A percentile compares a stretch with the other conserved stretches of the same genome.
Evolutionary conservation across 2,329 filamentous ascomycete genomes (phyloP).

Genomic region (Escovopsis sp.): DNA sequence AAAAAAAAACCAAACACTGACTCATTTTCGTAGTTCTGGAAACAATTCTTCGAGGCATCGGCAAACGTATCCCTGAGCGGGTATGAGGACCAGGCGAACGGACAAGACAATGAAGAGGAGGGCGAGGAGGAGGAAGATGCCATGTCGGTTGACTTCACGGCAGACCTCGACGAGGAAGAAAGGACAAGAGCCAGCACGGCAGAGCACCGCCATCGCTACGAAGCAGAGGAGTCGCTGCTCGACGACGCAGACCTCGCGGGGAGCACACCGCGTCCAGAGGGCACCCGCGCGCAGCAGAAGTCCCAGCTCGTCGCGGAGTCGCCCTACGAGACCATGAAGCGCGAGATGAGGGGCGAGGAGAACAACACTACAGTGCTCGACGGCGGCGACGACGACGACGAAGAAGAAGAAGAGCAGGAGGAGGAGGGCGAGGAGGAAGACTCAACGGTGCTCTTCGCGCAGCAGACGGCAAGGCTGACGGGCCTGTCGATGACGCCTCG

Average conservation of each 20-base stretch:
- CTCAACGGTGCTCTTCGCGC: conserved; percentile 34
- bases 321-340: conserved; percentile 60
- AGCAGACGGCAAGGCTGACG: conserved; percentile 40
- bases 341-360: conserved; percentile 43
- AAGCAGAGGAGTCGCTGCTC: conserved; percentile 50
- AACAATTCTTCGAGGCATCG: conserved; percentile 97
- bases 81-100: conserved; percentile 70
- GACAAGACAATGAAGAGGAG: conserved; percentile 41
- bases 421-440: conserved; percentile 30
- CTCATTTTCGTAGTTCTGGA: conserved; percentile 69
- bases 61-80: conserved; percentile 93
- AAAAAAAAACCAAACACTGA: too few relatives aligned
- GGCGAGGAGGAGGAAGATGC: conserved; percentile 41
- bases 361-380: conserved; percentile 20
- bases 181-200: conserved; percentile 20
- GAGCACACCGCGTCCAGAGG: conserved; percentile 51
- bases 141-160: conserved; percentile 33
- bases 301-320: conserved; percentile 55
- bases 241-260: conserved; percentile 48
- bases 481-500: conserved; percentile 50
- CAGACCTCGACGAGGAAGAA: conserved; percentile 24
- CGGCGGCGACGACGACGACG: conserved; percentile 12
- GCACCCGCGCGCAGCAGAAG: conserved; percentile 32
- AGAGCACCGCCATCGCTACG: conserved; percentile 20
- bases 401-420: conserved; percentile 14